Conservation (phyloP, 805 yeast species). For the Kodamaea sagamina region DNA sequence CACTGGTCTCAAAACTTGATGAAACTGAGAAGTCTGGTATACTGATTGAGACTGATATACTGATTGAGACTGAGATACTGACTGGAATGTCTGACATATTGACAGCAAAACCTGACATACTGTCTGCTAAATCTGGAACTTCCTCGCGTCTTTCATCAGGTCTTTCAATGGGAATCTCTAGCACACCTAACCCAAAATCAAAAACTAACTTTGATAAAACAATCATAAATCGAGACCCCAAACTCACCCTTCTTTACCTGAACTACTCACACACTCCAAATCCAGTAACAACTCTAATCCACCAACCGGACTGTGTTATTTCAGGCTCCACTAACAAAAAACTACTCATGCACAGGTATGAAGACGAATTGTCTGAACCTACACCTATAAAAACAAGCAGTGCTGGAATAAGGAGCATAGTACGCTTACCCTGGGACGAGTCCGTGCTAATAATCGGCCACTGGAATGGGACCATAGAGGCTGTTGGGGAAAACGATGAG, state of each 20-base stretch:
- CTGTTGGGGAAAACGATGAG: constrained; percentile 11
- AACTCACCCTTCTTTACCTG: constrained; percentile 20
- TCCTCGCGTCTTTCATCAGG: too few relatives aligned
- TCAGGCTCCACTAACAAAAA: constrained; percentile 53
- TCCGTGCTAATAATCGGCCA: constrained; percentile 36
- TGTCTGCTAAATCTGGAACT: too few relatives aligned
- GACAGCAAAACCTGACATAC: too few relatives aligned
- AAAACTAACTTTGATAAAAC: constrained; percentile 13
- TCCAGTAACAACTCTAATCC: constrained; percentile 51
- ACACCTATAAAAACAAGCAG: constrained; percentile 15
- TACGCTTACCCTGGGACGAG: constrained; percentile 1
- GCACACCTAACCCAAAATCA: background rate
- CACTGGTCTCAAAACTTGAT: background rate
- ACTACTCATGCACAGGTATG: constrained; percentile 29
- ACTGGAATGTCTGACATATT: too few relatives aligned
- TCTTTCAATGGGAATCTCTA: background rate
- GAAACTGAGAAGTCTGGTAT: too few relatives aligned
- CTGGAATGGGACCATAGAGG: constrained; percentile 54
- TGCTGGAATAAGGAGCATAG: constrained; percentile 23
- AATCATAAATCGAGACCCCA: constrained; percentile 30
- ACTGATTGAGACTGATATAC: too few relatives aligned
- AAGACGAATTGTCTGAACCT: background rate
- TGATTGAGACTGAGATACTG: too few relatives aligned
- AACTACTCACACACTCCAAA: constrained; percentile 49
- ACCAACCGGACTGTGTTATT: constrained; percentile 30